Base-by-base conservation (phyloP, 2,329 filamentous ascomycete genomes). In the Cladophialophora immunda region DNA sequence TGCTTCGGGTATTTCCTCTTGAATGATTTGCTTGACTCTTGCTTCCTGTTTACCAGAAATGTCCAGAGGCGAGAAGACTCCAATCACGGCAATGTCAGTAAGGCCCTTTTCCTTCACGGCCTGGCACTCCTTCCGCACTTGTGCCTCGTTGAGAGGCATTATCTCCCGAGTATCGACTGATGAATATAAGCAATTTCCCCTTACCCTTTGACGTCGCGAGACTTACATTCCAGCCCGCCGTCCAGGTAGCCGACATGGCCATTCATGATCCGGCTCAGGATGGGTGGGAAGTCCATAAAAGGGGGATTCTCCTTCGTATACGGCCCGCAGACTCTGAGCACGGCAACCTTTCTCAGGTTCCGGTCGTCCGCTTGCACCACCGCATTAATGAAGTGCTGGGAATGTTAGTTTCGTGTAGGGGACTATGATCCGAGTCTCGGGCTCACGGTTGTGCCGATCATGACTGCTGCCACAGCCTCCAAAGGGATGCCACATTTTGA, bases 21-120 rank as follows among this genome's bases (percentile, higher is more conserved):
- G 75, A 19, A 83, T 73, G 6, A 83, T 74, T 17, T 70, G 68
- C 66, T 75, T 78, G 65, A 78, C 79, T 38, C 73, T 69, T 61
- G 80, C 77, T 61, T 83, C 82, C 38, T 83, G 79, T 0, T 78
- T 67, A 3, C 78, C 76, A 3, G 76, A 71, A 22, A 80, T 78
- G 64, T 84, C 82, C 5, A 84, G 72, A 0, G 82, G 82, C 1
- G 81, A 82, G 62, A 83, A 84, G 1, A 84, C 74, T 1, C 83
- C 82, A 0, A 82, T 76, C 1, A 84, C 62, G 0, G 79, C 82
- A 11, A 84, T 75, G 1, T 75, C 74, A 4, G 62, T 74, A 65
- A 84, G 74, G 0, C 78, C 79, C 0, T 75, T 71, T 13, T 75
- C 75, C 27, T 75, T 70, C 25, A 84, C 79, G 1, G 73, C 72